Conservation (phyloP, 2,329 filamentous ascomycete genomes). For the Colletotrichum camelliae region DNA sequence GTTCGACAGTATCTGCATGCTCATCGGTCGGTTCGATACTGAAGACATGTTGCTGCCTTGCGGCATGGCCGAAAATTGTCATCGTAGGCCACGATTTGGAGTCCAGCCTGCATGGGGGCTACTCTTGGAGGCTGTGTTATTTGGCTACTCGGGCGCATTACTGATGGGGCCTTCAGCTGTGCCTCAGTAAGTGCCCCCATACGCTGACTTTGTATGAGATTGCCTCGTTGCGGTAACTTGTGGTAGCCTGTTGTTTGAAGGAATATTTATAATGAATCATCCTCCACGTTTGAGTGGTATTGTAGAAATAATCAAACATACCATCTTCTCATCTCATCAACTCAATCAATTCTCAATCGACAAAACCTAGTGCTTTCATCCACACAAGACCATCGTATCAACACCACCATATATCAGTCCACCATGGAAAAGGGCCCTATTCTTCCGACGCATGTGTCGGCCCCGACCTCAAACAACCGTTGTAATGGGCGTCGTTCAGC, state of each 20-base stretch:
- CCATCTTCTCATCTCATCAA: neutral
- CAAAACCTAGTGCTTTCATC: neutral
- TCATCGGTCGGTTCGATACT: neutral
- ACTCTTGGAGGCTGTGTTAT: neutral
- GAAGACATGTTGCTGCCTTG: neutral
- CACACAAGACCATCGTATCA: neutral
- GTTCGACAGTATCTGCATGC: neutral
- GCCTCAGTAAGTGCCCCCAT: neutral
- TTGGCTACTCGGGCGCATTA: neutral
- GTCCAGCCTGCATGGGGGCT: neutral
- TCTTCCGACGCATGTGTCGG: neutral
- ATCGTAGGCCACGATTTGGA: neutral
- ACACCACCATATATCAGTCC: neutral
- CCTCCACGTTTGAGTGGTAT: neutral
- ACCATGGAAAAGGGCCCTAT: neutral
- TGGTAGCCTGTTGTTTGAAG: neutral
- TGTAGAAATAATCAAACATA: neutral
- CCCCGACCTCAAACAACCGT: neutral
- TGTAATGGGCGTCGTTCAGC: neutral
- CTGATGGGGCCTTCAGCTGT: neutral
- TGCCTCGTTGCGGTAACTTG: neutral
- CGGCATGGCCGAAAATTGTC: neutral
- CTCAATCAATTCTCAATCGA: neutral
- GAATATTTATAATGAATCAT: neutral
- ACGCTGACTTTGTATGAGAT: neutral